These are phyloP conservation scores for Sonneratia caseolaris DNA, from an alignment of 345 rosid genomes.

Conservation along the genomic window DNA sequence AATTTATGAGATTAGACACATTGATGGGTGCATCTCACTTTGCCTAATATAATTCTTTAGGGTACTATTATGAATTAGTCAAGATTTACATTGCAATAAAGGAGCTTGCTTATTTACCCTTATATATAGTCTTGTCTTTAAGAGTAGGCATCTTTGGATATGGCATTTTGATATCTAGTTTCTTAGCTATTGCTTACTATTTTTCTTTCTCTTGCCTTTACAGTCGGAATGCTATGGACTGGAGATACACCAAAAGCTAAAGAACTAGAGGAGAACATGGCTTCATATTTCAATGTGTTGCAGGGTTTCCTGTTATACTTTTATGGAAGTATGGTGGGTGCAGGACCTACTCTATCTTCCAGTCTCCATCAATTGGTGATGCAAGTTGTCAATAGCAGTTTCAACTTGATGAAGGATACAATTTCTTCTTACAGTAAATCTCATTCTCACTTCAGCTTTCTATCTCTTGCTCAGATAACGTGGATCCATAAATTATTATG, in stretches of 20 bases:
- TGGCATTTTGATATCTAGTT: background rate
- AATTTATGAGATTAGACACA: background rate
- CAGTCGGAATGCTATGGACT: slow-evolving; percentile 93
- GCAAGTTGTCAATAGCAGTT: slow-evolving; percentile 74
- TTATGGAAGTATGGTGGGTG: slow-evolving; percentile 69
- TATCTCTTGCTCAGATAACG: too few relatives aligned
- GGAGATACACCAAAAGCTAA: slow-evolving; percentile 61
- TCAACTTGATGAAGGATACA: slow-evolving; percentile 67
- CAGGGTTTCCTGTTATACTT: slow-evolving; percentile 79
- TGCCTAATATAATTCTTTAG: background rate
- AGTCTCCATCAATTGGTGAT: slow-evolving; percentile 45
- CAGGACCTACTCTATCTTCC: slow-evolving; percentile 80
- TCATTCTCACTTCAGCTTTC: background rate
- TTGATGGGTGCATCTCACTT: background rate
- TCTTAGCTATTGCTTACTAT: background rate
- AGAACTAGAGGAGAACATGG: slow-evolving; percentile 61
- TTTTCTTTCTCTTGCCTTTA: slow-evolving; percentile 8
- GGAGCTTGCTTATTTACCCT: background rate
- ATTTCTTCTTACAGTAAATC: slow-evolving; percentile 51
- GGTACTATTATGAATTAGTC: background rate
- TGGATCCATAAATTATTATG: background rate
- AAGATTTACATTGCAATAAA: background rate
- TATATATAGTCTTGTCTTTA: background rate
- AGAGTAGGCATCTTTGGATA: background rate
- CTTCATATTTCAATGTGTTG: slow-evolving; percentile 50